Conservation (phyloP, 371 early-diverging fungal species). For the Mucor mucedo region DNA sequence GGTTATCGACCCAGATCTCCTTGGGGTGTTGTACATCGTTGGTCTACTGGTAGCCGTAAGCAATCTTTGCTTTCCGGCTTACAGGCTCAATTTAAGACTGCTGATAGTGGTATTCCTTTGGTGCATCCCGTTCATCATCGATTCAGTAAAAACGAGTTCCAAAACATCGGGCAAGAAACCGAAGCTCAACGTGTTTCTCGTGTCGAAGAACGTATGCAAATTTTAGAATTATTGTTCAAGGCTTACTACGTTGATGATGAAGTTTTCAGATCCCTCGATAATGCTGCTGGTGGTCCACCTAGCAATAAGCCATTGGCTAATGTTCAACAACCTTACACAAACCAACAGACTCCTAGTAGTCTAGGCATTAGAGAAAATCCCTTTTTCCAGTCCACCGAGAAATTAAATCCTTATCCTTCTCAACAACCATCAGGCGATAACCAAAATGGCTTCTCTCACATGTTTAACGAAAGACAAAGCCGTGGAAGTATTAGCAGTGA, state of each 20-base stretch:
- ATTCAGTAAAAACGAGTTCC: constrained; percentile 41
- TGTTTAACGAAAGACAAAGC: constrained; percentile 51
- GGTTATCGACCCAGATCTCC: constrained; percentile 55
- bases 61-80: constrained; percentile 48
- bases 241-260: constrained; percentile 48
- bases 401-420: constrained; percentile 15
- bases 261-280: constrained; percentile 50
- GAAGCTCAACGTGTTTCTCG: constrained; percentile 38
- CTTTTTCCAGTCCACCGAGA: constrained; percentile 25
- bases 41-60: constrained; percentile 54
- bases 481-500: constrained; percentile 44
- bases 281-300: constrained; percentile 6
- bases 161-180: constrained; percentile 32
- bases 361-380: constrained; percentile 14
- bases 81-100: constrained; percentile 44
- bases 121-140: constrained; percentile 54
- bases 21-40: constrained; percentile 58
- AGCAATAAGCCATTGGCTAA: neutral
- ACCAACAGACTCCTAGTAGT: constrained; percentile 9
- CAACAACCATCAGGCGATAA: constrained; percentile 9
- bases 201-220: constrained; percentile 44
- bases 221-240: constrained; percentile 39
- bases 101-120: constrained; percentile 49
- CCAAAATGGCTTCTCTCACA: constrained; percentile 48
- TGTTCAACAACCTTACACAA: neutral